These are phyloP conservation scores for Metarhizium album DNA, from an alignment of 2,329 filamentous ascomycete species.

Conservation along the genomic window DNA sequence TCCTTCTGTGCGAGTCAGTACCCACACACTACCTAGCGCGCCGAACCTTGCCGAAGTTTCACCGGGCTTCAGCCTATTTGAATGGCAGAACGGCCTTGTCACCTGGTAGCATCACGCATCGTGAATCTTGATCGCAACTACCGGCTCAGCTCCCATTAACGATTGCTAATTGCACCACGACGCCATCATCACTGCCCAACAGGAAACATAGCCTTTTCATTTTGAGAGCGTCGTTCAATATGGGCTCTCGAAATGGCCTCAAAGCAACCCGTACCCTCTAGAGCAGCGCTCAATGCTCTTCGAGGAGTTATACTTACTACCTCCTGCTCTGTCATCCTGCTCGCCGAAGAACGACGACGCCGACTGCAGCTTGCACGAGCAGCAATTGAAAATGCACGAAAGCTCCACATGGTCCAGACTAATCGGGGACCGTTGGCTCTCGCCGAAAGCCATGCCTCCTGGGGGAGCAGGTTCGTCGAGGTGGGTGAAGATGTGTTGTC, in stretches of 20 bases:
- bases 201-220: not conserved
- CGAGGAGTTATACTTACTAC: conserved; percentile 45
- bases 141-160: not conserved
- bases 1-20: too few relatives aligned
- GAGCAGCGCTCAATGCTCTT: conserved; percentile 43
- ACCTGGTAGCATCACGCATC: not conserved
- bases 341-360: conserved; percentile 46
- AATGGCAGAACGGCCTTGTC: not conserved
- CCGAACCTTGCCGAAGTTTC: not conserved
- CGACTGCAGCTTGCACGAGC: conserved; percentile 39
- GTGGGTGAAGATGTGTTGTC: conserved; percentile 17
- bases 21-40: too few relatives aligned
- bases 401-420: conserved; percentile 30
- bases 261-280: conserved; percentile 40
- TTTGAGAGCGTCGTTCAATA: conserved; percentile 4
- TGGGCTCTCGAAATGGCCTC: conserved; percentile 31
- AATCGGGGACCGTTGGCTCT: conserved; percentile 19
- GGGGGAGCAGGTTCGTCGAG: conserved; percentile 10
- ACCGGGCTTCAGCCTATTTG: not conserved
- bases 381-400: conserved; percentile 42
- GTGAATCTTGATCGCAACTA: too few relatives aligned
- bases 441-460: conserved; percentile 14
- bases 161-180: not conserved
- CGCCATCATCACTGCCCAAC: not conserved
- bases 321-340: conserved; percentile 42